Evolutionary conservation across 306 rosid genomes (phyloP), one percentile per base, ranked within the genome.

Genomic region (Mucuna pruriens): DNA sequence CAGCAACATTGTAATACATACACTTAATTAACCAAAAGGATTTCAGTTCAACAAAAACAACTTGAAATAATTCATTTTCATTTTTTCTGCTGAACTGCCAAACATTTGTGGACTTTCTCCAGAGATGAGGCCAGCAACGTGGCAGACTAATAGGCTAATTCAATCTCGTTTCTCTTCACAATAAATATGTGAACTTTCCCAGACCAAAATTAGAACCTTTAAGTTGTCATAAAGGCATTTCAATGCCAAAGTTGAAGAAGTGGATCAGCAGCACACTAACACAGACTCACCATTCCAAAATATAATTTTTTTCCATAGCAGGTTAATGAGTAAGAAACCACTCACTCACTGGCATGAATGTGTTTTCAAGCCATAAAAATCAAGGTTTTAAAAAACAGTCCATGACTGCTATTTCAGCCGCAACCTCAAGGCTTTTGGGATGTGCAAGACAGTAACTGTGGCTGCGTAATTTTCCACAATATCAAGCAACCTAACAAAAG

Each of bases 11-110:
- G 10, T n/a, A 78, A 11, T 23, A 54, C 55, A 49, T 4, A 62
- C 61, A 33, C 54, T 49, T 19, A n/a, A n/a, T n/a, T n/a, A 15
- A 9, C 26, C 9, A 52, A 72, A 8, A 39, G 22, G 54, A 54
- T 73, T 77, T 78, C 54, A 54, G 40, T 25, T 79, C 52, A 84
- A 73, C 70, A 36, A n/a, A 39, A 67, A 71, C 29, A 75, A 33
- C 19, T 23, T 26, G 48, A 65, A 78, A 42, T 29, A 16, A 61
- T 48, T 16, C 25, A 19, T 22, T 72, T 16, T 57, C 36, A 33
- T 44, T 25, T 42, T n/a, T 68, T 25, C 60, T 7, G 45, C 46
- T 34, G 25, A 12, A 58, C 48, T 57, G 69, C 74, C 38, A 10
- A 29, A 31, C 29, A 69, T 69, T 44, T 29, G 15, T 29, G 5